Base-by-base conservation (phyloP, 2,329 filamentous ascomycete species). In the Coniochaeta sp. region DNA sequence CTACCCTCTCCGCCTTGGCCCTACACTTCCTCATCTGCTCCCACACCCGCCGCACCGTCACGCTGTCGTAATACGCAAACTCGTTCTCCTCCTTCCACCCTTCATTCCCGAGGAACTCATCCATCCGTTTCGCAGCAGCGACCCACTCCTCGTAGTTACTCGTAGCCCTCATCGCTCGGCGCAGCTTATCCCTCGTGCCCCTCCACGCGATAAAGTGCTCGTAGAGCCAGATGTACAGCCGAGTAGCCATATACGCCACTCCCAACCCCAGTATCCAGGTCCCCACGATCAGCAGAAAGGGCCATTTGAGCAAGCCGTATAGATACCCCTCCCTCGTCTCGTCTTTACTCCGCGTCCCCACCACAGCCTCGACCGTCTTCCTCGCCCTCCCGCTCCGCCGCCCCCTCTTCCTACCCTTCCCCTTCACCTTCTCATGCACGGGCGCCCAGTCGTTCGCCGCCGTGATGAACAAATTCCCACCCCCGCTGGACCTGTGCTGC, bases 381-480 rank as follows among this genome's bases (percentile, higher is more conserved):
- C 69, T 33, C 77, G 79, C 65, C 59, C 79, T 75, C 63, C 75
- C 68, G 67, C 72, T 68, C 73, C 72, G 71, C 61, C 69, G 70
- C 47, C 64, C 58, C 57, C 66, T 63, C 62, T 72, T 72, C 59
- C 72, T 68, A 61, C 80, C 22, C 19, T 38, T 47, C 2, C 47
- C 47, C 67, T 77, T 71, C 24, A 93, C 81, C 61, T 83, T 87
- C 70, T 93, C 85, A 66, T 89, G 88, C 14, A 98, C 85, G 0
- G 95, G 95, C 17, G 90, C 88, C 95, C 95, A 99, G 78, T 99
- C 95, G 72, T 96, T 96, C 70, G 96, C 86, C 44, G 95, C 93
- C 3, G 91, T 90, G 68, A 98, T 91, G 71, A 93, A 92, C 57
- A 84, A 66, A 57, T 64, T 66, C 61, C 63, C 61, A 56, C 58